A percentile compares a stretch with the other conserved stretches of the same genome.
Evolutionary conservation across 2,329 filamentous ascomycete species (phyloP).

Genomic region (Fusarium neocosmosporiellum): DNA sequence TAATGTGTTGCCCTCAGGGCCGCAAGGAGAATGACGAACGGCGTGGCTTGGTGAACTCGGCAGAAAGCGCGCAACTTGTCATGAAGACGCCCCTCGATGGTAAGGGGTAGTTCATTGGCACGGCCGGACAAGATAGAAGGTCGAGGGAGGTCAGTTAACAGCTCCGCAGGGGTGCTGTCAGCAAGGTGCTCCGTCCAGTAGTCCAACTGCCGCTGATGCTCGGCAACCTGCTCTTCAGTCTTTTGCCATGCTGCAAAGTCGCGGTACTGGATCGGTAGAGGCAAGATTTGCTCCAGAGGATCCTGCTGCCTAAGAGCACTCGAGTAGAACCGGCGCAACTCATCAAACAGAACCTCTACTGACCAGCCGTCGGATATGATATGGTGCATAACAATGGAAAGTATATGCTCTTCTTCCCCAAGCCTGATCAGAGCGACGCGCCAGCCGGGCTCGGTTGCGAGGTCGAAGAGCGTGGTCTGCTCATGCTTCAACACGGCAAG

Average conservation of each 20-base stretch:
- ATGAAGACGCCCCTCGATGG: constrained; percentile 18
- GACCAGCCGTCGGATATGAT: constrained; percentile 43
- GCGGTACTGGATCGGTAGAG: constrained; percentile 41
- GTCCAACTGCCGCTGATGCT: constrained; percentile 34
- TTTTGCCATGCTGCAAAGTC: constrained; percentile 43
- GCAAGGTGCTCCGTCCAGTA: constrained; percentile 40
- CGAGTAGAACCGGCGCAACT: constrained; percentile 31
- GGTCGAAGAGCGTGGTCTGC: constrained; percentile 38
- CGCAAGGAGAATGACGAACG: constrained; percentile 33
- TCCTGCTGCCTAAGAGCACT: constrained; percentile 3
- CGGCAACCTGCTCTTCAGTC: constrained; percentile 8
- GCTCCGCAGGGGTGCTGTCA: constrained; percentile 24
- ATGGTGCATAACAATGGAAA: constrained; percentile 39
- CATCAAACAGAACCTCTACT: background rate
- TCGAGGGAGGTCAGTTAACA: constrained; percentile 28
- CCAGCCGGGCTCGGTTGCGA: constrained; percentile 37
- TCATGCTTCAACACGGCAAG: constrained; percentile 12
- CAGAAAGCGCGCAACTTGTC: constrained; percentile 19
- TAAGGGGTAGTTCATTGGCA: constrained; percentile 6
- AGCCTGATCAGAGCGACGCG: constrained; percentile 27
- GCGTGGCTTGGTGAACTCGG: constrained; percentile 3
- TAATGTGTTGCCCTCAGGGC: constrained; percentile 43
- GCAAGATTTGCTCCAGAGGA: background rate
- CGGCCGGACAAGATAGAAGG: constrained; percentile 25
- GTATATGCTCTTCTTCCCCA: constrained; percentile 9